A percentile compares a stretch with the other conserved stretches of the same genome.
phyloP scores from a whole-genome alignment of 2,329 filamentous ascomycete genomes.

The Davidsoniella neocaledoniae region DNA sequence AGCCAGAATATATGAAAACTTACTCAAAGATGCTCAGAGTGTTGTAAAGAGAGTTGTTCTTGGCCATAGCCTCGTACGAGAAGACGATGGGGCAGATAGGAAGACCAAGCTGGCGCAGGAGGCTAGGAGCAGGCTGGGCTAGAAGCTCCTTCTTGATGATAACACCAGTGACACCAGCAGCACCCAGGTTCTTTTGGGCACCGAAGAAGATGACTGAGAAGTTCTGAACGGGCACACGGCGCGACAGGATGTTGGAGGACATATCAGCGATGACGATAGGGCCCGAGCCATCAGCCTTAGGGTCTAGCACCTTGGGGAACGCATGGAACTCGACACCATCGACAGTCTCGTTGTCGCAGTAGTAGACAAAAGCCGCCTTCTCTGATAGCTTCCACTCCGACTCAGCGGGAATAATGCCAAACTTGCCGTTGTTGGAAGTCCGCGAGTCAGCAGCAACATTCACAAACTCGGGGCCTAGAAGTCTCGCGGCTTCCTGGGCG shows the following conservation, averaged over 20 bases:
- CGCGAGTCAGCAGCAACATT: slow-evolving; percentile 61
- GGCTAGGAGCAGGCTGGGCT: slow-evolving; percentile 48
- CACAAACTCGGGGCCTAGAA: slow-evolving; percentile 63
- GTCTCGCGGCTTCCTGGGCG: slow-evolving; percentile 60
- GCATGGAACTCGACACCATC: slow-evolving; percentile 79
- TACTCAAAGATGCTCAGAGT: slow-evolving; percentile 82
- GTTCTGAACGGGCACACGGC: slow-evolving; percentile 59
- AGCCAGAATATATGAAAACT: slow-evolving; percentile 17
- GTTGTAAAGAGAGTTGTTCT: slow-evolving; percentile 93
- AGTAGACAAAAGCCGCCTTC: slow-evolving; percentile 62
- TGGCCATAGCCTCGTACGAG: slow-evolving; percentile 68
- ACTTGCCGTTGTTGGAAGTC: slow-evolving; percentile 58
- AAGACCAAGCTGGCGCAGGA: slow-evolving; percentile 60
- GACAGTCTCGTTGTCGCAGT: slow-evolving; percentile 86
- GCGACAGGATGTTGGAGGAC: slow-evolving; percentile 82
- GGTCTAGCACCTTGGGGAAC: slow-evolving; percentile 48
- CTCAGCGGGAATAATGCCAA: slow-evolving; percentile 66
- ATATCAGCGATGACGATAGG: slow-evolving; percentile 81
- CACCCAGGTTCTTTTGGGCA: slow-evolving; percentile 87
- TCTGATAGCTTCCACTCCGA: slow-evolving; percentile 58
- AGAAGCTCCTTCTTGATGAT: slow-evolving; percentile 71
- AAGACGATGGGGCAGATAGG: slow-evolving; percentile 65
- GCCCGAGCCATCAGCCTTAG: slow-evolving; percentile 40
- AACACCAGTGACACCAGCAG: slow-evolving; percentile 70
- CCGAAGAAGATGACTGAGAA: slow-evolving; percentile 81